Base-by-base conservation (phyloP, 768 basidiomycete genomes). In the Hygrocybe coccinea region DNA sequence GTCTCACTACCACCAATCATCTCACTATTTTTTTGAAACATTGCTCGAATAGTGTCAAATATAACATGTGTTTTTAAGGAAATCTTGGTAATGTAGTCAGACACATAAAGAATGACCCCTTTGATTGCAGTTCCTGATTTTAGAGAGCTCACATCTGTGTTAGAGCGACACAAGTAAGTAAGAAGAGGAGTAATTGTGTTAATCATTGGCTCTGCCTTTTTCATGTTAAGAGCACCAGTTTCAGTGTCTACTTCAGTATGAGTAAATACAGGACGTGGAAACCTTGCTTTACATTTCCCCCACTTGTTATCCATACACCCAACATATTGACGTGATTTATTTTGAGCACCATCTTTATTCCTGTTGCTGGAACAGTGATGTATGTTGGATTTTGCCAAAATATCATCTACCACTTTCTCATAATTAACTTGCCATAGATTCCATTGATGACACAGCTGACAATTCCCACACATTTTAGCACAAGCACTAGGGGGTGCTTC, bases 31-130 rank as follows among this genome's bases (percentile, higher is more conserved):
- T 52, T 65, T 5, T 61, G 41, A 55, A 70, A 65, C 8, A 70
- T 57, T 10, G 36, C 53, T 2, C 52, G 36, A 10, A 71, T 59
- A 17, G 64, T 50, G 14, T 69, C 64, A 61, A 74, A 72, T 15
- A 73, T 64, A 33, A 12, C 69, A 4, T 67, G 51, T 10, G 64
- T 67, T 34, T 64, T 67, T 15, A 69, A 43, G 1, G 54, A 47
- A 2, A 50, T 22, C 52, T 70, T 70, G 2, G 67, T 68, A 10
- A 69, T 61, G 45, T 70, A 70, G 38, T 70, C 68, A 14, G 68
- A 61, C 3, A 67, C 59, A 60, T 67, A 65, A 33, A 61, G 57
- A 5, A 64, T 49, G 7, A 67, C 59, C 62, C 67, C 59, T 76
- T 75, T 6, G 3, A 29, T 29, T 29, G 29, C 29, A 29, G 29